Conservation (phyloP, 2,329 filamentous ascomycete genomes). For the Fusarium ambrosium region DNA sequence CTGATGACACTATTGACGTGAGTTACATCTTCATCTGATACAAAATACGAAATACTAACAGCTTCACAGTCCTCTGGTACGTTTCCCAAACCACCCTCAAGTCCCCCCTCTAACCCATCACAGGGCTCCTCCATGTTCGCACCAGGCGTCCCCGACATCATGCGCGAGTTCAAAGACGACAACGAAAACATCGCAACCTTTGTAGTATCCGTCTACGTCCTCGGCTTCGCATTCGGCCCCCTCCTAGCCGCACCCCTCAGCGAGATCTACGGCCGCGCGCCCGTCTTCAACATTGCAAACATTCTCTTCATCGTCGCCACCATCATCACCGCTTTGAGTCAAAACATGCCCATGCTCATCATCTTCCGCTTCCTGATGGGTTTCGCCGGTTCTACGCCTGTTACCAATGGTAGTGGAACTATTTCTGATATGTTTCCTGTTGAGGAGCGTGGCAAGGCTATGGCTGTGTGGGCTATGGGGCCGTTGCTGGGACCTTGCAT, state of each 20-base stretch:
- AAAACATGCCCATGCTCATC: conserved; percentile 74
- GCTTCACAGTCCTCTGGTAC: conserved; percentile 40
- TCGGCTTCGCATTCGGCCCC: conserved; percentile 70
- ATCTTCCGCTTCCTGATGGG: conserved; percentile 73
- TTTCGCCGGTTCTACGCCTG: conserved; percentile 71
- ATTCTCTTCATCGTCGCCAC: conserved; percentile 70
- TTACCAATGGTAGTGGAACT: conserved; percentile 77
- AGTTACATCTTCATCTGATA: neutral
- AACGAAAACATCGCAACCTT: conserved; percentile 57
- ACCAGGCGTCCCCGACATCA: conserved; percentile 60
- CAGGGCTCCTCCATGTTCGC: conserved; percentile 51
- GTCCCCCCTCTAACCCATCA: conserved; percentile 3
- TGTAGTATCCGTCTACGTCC: conserved; percentile 61
- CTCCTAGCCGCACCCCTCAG: conserved; percentile 73
- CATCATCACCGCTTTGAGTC: conserved; percentile 59
- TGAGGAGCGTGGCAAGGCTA: conserved; percentile 71
- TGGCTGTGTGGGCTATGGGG: conserved; percentile 74
- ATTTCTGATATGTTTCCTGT: conserved; percentile 74
- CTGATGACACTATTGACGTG: conserved; percentile 47
- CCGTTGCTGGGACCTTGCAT: conserved; percentile 70
- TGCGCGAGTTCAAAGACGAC: conserved; percentile 58
- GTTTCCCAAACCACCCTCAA: neutral
- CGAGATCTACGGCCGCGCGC: conserved; percentile 71
- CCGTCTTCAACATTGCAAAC: conserved; percentile 53
- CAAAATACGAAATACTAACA: conserved; percentile 6